A percentile compares a stretch with the other conserved stretches of the same genome.
Conservation (phyloP, 2,329 filamentous ascomycete genomes). For the Tolypocladium tundrense region DNA sequence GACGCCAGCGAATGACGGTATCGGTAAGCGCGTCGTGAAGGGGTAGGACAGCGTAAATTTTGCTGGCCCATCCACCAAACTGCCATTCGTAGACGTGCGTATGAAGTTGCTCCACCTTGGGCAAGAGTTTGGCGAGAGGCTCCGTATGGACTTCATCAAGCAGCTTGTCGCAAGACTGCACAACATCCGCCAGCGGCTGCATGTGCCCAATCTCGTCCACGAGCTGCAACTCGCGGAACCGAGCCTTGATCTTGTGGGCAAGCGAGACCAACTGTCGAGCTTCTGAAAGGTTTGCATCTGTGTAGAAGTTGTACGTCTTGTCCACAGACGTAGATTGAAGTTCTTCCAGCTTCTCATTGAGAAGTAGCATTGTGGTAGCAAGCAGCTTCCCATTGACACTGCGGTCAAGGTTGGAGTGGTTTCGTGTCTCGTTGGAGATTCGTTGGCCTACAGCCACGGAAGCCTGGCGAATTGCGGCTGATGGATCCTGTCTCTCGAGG, state of each 20-base stretch:
- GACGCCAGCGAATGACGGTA: slow-evolving; percentile 78
- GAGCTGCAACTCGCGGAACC: slow-evolving; percentile 62
- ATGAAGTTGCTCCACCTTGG: slow-evolving; percentile 80
- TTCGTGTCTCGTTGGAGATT: slow-evolving; percentile 18
- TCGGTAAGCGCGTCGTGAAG: slow-evolving; percentile 72
- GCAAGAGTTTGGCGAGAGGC: slow-evolving; percentile 76
- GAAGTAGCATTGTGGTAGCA: slow-evolving; percentile 52
- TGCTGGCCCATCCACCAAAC: slow-evolving; percentile 71
- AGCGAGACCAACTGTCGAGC: slow-evolving; percentile 62
- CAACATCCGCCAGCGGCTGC: slow-evolving; percentile 69
- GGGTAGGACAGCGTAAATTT: slow-evolving; percentile 57
- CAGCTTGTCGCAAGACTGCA: slow-evolving; percentile 63
- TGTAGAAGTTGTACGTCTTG: slow-evolving; percentile 76
- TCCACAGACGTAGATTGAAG: slow-evolving; percentile 26
- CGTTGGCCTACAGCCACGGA: slow-evolving; percentile 31
- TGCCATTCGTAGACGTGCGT: slow-evolving; percentile 88
- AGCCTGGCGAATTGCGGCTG: slow-evolving; percentile 32
- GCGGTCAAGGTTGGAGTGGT: slow-evolving; percentile 18
- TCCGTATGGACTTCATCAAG: slow-evolving; percentile 69
- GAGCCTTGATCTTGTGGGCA: slow-evolving; percentile 55
- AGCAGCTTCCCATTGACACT: slow-evolving; percentile 46
- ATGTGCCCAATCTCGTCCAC: slow-evolving; percentile 59
- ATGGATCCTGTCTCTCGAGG: slow-evolving; percentile 27
- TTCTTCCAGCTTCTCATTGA: slow-evolving; percentile 49
- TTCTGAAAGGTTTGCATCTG: slow-evolving; percentile 66